phyloP scores from a whole-genome alignment of 768 basidiomycete genomes.

The Lactarius sp. region DNA sequence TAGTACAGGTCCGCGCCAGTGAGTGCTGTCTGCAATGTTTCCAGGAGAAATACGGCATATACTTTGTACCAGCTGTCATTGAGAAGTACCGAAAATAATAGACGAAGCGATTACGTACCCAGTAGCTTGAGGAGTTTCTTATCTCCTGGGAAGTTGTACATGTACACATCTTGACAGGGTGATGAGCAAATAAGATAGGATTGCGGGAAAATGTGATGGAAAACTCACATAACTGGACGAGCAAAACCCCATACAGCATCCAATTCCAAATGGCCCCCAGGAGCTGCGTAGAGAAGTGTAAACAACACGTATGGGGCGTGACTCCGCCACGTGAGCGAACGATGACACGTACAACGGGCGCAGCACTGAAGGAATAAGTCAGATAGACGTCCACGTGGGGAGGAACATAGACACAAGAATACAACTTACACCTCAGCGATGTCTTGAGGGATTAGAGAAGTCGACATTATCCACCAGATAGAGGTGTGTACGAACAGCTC shows the following conservation, averaged over 20 bases:
- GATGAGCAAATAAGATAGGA: neutral
- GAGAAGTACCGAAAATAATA: too few relatives aligned
- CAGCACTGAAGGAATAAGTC: neutral
- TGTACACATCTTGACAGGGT: slow-evolving; percentile 1
- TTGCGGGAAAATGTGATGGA: neutral
- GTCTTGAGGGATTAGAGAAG: neutral
- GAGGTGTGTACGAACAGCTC: too few relatives aligned
- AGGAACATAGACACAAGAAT: neutral
- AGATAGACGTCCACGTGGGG: neutral
- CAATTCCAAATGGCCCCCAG: slow-evolving; percentile 11
- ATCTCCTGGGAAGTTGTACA: slow-evolving; percentile 13
- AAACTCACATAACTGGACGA: slow-evolving; percentile 8
- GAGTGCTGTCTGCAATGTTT: slow-evolving; percentile 10
- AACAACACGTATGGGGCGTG: neutral
- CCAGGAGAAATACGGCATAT: slow-evolving; percentile 4
- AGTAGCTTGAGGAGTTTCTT: neutral
- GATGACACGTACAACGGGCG: neutral
- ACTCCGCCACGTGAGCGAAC: too few relatives aligned
- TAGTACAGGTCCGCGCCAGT: slow-evolving; percentile 6
- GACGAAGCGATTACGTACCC: neutral
- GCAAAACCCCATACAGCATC: slow-evolving; percentile 11
- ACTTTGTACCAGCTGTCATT: neutral
- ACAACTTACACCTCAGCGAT: neutral
- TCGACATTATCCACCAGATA: neutral
- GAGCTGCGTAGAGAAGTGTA: neutral